phyloP scores from a whole-genome alignment of 257 asterid genomes.

The Rubia yunnanensis region DNA sequence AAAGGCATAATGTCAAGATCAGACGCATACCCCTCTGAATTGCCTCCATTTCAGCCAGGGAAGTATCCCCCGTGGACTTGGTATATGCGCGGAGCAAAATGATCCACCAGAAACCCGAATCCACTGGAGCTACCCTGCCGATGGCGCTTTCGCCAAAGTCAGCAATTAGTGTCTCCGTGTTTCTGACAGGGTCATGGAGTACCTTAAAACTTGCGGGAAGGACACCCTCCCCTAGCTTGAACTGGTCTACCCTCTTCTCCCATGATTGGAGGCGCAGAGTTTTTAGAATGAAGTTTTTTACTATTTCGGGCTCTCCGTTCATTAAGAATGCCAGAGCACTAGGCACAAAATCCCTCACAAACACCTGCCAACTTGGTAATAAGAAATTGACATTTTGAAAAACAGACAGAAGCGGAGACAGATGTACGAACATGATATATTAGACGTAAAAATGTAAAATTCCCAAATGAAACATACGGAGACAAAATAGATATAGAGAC shows the following conservation, averaged over 20 bases:
- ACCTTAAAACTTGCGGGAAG: slow-evolving; percentile 97
- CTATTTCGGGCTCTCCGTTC: slow-evolving; percentile 95
- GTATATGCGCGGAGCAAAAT: slow-evolving; percentile 88
- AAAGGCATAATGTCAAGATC: slow-evolving; percentile 70
- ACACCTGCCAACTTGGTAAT: slow-evolving; percentile 42
- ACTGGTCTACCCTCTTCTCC: slow-evolving; percentile 89
- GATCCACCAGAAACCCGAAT: slow-evolving; percentile 99
- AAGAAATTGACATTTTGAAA: no score
- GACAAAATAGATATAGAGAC: no score
- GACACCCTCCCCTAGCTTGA: slow-evolving; percentile 86
- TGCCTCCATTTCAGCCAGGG: slow-evolving; percentile 71
- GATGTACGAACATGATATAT: background rate
- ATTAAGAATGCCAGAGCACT: slow-evolving; percentile 88
- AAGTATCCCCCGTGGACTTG: slow-evolving; percentile 83
- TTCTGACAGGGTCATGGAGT: slow-evolving; percentile 69
- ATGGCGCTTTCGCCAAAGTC: slow-evolving; percentile 95
- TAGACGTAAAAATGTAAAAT: no score
- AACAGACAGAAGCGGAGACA: background rate
- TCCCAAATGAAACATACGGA: no score
- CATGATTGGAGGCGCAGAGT: slow-evolving; percentile 83
- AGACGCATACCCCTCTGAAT: slow-evolving; percentile 80
- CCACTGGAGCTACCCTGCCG: slow-evolving; percentile 96
- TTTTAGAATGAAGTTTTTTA: slow-evolving; percentile 75
- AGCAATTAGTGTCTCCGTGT: slow-evolving; percentile 72
- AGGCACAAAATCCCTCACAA: slow-evolving; percentile 87